Evolutionary conservation across 805 yeast genomes (phyloP).

Genomic region (Yamadazyma paraphyllophila): DNA sequence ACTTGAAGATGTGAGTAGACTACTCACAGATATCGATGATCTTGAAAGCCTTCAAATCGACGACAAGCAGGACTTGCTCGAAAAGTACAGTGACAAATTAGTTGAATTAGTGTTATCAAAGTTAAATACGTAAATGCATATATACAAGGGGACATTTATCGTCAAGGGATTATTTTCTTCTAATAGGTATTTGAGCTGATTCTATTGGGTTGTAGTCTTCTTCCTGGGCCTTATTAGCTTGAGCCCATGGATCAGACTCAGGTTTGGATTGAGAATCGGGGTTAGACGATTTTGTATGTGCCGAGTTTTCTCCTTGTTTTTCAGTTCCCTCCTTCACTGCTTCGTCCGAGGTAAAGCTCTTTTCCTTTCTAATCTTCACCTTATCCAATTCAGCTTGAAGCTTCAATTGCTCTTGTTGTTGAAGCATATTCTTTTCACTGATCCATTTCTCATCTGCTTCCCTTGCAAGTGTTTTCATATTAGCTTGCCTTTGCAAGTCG

Average conservation of each 20-base stretch:
- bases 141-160: constrained; percentile 3
- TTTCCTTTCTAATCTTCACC: constrained; percentile 13
- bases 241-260: constrained; percentile 30
- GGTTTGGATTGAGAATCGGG: constrained; percentile 1
- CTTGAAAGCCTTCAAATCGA: constrained; percentile 12
- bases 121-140: constrained; percentile 11
- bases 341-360: too few relatives aligned
- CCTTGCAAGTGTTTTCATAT: constrained; percentile 49
- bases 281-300: neutral
- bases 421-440: constrained; percentile 33
- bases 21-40: neutral
- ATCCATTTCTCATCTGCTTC: constrained; percentile 45
- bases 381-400: constrained; percentile 31
- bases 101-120: constrained; percentile 29
- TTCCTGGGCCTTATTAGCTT: constrained; percentile 25
- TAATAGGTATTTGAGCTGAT: constrained; percentile 38
- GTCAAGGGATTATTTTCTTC: constrained; percentile 12
- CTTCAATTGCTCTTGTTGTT: constrained; percentile 30
- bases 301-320: too few relatives aligned
- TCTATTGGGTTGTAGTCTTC: constrained; percentile 32
- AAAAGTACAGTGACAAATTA: constrained; percentile 38
- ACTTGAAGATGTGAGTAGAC: constrained; percentile 2
- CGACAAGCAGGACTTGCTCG: constrained; percentile 21
- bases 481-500: constrained; percentile 56
- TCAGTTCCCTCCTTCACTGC: neutral